phyloP scores from a whole-genome alignment of 371 early-diverging fungal genomes.

The Mortierella sp. region DNA sequence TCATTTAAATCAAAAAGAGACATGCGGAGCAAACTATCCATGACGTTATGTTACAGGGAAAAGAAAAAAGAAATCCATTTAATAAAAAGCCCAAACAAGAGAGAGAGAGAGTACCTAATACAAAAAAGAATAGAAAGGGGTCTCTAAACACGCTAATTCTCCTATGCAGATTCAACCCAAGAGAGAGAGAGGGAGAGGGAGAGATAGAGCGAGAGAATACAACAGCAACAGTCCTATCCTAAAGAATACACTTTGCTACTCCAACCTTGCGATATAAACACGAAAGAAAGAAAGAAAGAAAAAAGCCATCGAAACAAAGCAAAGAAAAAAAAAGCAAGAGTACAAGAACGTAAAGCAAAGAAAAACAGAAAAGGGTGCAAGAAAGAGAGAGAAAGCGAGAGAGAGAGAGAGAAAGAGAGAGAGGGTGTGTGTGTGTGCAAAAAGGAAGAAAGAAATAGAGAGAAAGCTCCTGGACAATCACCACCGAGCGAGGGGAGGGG shows the following conservation, averaged over 20 bases:
- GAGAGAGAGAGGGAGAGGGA: neutral
- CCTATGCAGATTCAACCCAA: constrained; percentile 61
- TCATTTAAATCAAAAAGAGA: too few relatives aligned
- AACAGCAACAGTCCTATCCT: neutral
- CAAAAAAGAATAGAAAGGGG: neutral
- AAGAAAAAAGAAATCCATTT: too few relatives aligned
- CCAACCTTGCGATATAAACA: neutral
- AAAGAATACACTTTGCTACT: neutral
- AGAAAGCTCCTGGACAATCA: neutral
- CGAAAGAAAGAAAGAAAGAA: neutral
- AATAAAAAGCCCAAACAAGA: too few relatives aligned
- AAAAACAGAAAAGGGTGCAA: neutral
- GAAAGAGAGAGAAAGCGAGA: neutral
- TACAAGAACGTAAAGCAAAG: neutral
- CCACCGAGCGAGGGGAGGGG: too few relatives aligned
- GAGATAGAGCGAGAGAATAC: neutral
- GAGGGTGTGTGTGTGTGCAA: neutral
- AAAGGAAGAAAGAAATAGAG: neutral
- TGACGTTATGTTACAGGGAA: too few relatives aligned
- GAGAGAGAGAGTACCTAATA: too few relatives aligned
- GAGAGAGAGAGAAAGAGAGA: neutral
- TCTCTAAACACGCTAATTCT: constrained; percentile 68
- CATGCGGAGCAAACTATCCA: too few relatives aligned
- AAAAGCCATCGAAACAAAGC: neutral
- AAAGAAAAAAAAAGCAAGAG: neutral